phyloP scores from a whole-genome alignment of 1,284 basidiomycete genomes.

The Pseudozyma tsukubaensis region DNA sequence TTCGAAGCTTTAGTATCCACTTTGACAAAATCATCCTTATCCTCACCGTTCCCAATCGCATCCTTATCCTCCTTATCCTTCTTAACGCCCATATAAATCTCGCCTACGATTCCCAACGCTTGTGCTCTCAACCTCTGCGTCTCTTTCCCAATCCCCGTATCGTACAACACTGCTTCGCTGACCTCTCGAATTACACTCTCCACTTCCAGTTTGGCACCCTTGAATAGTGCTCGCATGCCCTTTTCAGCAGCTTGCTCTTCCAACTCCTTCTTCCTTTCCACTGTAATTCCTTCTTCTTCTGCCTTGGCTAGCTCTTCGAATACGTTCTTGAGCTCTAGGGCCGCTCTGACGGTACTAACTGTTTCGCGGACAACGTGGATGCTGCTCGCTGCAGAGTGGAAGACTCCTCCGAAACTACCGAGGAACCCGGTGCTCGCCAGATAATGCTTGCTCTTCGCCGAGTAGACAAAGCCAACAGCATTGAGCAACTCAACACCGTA shows the following conservation, averaged over 20 bases:
- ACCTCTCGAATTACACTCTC: slow-evolving; percentile 93
- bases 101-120: slow-evolving; percentile 60
- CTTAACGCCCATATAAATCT: slow-evolving; percentile 52
- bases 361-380: slow-evolving; percentile 66
- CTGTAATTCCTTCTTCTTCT: slow-evolving; percentile 85
- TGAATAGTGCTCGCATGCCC: slow-evolving; percentile 67
- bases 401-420: slow-evolving; percentile 57
- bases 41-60: slow-evolving; percentile 2
- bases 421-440: slow-evolving; percentile 60
- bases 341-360: slow-evolving; percentile 63
- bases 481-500: slow-evolving; percentile 93
- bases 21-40: slow-evolving; percentile 47
- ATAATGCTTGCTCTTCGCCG: slow-evolving; percentile 68
- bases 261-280: slow-evolving; percentile 87
- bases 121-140: slow-evolving; percentile 64
- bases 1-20: slow-evolving; percentile 53
- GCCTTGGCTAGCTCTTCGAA: slow-evolving; percentile 83
- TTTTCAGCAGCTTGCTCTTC: slow-evolving; percentile 98
- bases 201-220: slow-evolving; percentile 91
- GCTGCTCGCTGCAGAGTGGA: slow-evolving; percentile 56
- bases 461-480: slow-evolving; percentile 90
- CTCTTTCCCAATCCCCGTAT: slow-evolving; percentile 66
- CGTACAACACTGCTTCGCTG: slow-evolving; percentile 83
- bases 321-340: slow-evolving; percentile 79
- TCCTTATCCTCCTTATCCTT: slow-evolving; percentile 34